Conservation (phyloP, 371 early-diverging fungal genomes). For the Saksenaea vasiformis region DNA sequence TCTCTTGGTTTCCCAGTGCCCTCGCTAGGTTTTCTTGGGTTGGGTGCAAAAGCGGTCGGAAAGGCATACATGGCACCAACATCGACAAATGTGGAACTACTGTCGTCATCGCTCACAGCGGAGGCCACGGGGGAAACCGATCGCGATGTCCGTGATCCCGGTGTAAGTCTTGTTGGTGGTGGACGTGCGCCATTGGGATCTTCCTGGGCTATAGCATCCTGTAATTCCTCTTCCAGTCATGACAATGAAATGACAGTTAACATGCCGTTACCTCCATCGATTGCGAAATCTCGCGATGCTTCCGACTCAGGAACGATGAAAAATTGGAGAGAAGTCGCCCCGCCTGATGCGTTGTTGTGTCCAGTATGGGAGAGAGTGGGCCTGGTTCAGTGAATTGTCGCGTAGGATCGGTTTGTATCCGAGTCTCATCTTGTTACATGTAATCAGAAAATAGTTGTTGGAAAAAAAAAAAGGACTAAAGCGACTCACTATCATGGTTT, state of each 20-base stretch:
- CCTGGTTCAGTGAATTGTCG: conserved; percentile 8
- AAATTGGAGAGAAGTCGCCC: conserved; percentile 58
- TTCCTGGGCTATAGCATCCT: background rate
- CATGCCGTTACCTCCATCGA: conserved; percentile 48
- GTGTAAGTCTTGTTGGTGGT: background rate
- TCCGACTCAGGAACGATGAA: conserved; percentile 56
- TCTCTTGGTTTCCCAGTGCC: background rate
- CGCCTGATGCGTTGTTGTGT: conserved; percentile 55
- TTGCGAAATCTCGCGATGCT: conserved; percentile 56
- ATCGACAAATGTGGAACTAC: conserved; percentile 36
- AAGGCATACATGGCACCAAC: conserved; percentile 40
- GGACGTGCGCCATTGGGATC: background rate
- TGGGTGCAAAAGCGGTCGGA: background rate
- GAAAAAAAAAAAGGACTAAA: background rate
- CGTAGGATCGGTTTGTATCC: background rate
- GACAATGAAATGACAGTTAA: background rate
- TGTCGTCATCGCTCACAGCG: conserved; percentile 26
- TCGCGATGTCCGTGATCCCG: conserved; percentile 29
- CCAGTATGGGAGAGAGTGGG: conserved; percentile 35
- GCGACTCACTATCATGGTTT: background rate
- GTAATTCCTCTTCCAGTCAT: background rate
- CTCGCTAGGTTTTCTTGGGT: background rate
- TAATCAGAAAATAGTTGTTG: background rate
- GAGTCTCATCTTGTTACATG: background rate
- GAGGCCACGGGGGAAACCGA: conserved; percentile 6